phyloP scores from a whole-genome alignment of 352 stramenopile genomes.

The Globisporangium uncinulatum region DNA sequence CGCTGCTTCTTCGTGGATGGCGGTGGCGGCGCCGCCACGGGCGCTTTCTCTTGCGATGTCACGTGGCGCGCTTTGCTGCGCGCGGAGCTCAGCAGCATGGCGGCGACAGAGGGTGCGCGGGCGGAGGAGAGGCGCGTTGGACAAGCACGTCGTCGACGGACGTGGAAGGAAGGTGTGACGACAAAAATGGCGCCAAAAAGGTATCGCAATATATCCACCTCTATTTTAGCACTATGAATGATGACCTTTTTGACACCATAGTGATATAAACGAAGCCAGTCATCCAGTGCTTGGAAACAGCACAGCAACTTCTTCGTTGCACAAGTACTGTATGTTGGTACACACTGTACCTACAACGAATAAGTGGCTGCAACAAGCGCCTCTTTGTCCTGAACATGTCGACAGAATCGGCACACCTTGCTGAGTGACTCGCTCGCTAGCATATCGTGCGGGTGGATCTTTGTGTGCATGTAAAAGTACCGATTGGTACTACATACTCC shows the following conservation, averaged over 20 bases:
- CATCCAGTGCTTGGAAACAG: no score
- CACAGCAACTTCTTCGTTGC: no score
- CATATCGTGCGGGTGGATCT: no score
- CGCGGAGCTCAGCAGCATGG: slow-evolving; percentile 30
- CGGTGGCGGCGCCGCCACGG: slow-evolving; percentile 4
- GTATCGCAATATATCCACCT: background rate
- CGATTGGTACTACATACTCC: no score
- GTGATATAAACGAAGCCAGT: background rate
- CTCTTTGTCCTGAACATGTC: no score
- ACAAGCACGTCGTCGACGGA: background rate
- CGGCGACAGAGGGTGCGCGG: no score
- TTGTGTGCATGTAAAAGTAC: no score
- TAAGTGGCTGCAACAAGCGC: no score
- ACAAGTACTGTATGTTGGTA: no score
- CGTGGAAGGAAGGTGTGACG: background rate
- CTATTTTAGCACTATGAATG: background rate
- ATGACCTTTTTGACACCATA: background rate
- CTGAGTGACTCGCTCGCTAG: no score
- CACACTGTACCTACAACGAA: no score
- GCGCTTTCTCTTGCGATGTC: slow-evolving; percentile 7
- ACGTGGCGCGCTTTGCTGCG: slow-evolving; percentile 26
- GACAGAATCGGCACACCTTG: no score
- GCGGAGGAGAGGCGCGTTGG: background rate
- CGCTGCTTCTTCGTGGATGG: slow-evolving; percentile 67
- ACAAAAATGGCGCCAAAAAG: slow-evolving; percentile 1